Evolutionary conservation across 2,329 filamentous ascomycete genomes (phyloP).

Genomic region (Teratosphaeria destructans): DNA sequence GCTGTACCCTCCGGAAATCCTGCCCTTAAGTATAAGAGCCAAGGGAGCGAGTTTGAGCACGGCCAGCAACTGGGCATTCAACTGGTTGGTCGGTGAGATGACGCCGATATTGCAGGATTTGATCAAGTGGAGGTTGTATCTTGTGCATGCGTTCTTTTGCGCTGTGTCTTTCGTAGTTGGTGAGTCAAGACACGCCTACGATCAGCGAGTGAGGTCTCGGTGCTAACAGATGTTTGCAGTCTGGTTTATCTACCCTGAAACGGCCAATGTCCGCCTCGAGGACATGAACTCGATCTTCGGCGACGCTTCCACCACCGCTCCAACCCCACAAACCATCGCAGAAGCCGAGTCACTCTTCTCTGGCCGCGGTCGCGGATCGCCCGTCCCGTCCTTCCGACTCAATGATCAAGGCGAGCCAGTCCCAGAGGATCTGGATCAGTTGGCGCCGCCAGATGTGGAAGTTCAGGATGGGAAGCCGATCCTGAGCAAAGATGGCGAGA

Average conservation of each 20-base stretch:
- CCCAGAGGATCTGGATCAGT: constrained; percentile 56
- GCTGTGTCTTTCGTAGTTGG: constrained; percentile 90
- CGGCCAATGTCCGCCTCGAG: constrained; percentile 85
- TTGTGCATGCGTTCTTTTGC: constrained; percentile 95
- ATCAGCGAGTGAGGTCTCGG: constrained; percentile 3
- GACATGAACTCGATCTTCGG: constrained; percentile 95
- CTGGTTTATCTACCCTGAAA: constrained; percentile 96
- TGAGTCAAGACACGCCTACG: constrained; percentile 42
- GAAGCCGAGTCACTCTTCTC: constrained; percentile 78
- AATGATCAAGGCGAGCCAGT: constrained; percentile 46
- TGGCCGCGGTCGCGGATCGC: constrained; percentile 55
- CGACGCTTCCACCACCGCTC: constrained; percentile 74
- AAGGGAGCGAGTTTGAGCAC: constrained; percentile 96
- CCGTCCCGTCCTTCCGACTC: constrained; percentile 65
- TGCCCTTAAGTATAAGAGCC: constrained; percentile 89
- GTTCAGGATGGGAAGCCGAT: constrained; percentile 41
- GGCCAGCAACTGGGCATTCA: constrained; percentile 95
- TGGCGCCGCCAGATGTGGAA: constrained; percentile 62
- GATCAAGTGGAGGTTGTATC: constrained; percentile 88
- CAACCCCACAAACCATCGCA: constrained; percentile 64
- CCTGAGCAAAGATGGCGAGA: constrained; percentile 27
- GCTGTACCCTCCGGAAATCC: constrained; percentile 97
- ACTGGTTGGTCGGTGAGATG: constrained; percentile 92
- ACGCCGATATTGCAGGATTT: constrained; percentile 85
- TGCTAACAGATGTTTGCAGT: constrained; percentile 43